These are phyloP conservation scores for Monosporascus sp. DNA, from an alignment of 2,329 filamentous ascomycete genomes.

Conservation along the genomic window DNA sequence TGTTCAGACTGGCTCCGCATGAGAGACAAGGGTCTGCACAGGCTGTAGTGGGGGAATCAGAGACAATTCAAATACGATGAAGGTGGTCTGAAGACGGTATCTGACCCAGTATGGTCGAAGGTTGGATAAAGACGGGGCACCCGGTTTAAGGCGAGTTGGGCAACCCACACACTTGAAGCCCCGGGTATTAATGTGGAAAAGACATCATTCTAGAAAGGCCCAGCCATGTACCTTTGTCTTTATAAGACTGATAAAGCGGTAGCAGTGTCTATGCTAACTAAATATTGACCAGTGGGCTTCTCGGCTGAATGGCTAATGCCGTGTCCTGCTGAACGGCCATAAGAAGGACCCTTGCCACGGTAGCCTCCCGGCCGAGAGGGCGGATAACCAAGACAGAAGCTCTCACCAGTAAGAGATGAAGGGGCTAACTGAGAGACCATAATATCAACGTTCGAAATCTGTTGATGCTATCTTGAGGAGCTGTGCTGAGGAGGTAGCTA, in stretches of 20 bases:
- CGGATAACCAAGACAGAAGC: conserved; percentile 14
- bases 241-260: conserved; percentile 28
- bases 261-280: conserved; percentile 30
- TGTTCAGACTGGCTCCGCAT: conserved; percentile 40
- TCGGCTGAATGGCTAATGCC: conserved; percentile 47
- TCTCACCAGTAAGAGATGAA: conserved; percentile 10
- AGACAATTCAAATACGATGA: conserved; percentile 22
- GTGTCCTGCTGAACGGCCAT: conserved; percentile 30
- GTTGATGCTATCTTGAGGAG: neutral
- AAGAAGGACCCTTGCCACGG: conserved; percentile 28
- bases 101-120: conserved; percentile 34
- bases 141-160: conserved; percentile 29
- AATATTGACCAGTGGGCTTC: conserved; percentile 33
- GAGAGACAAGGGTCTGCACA: conserved; percentile 36
- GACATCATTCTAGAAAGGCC: conserved; percentile 27
- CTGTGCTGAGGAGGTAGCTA: neutral
- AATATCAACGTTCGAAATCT: neutral
- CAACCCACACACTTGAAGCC: conserved; percentile 28
- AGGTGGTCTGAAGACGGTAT: conserved; percentile 31
- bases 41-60: conserved; percentile 21
- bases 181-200: conserved; percentile 22
- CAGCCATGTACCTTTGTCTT: conserved; percentile 32
- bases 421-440: neutral
- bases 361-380: conserved; percentile 26
- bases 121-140: conserved; percentile 29